Base-by-base conservation (phyloP, 1,284 basidiomycete genomes). In the Fistulina hepatica region DNA sequence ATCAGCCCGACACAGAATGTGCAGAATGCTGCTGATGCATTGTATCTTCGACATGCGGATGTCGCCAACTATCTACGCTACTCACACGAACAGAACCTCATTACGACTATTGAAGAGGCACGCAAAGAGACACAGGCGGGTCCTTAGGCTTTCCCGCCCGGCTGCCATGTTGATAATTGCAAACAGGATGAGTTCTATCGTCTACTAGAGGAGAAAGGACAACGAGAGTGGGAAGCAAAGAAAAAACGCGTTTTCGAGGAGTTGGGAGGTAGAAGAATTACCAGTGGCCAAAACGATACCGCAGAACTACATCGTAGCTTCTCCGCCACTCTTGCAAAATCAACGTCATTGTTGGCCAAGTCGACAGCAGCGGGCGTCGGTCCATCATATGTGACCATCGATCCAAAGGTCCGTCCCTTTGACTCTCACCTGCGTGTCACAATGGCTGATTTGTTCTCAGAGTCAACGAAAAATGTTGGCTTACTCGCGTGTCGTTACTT, bases 401-500 rank as follows among this genome's bases (percentile, higher is more conserved):
- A n/a, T n/a, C n/a, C n/a, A n/a, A n/a, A n/a, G n/a, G n/a, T n/a
- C n/a, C n/a, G n/a, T n/a, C n/a, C n/a, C n/a, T n/a, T n/a, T n/a
- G n/a, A n/a, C n/a, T n/a, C n/a, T n/a, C n/a, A n/a, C n/a, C n/a
- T n/a, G n/a, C n/a, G n/a, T n/a, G n/a, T n/a, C n/a, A n/a, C n/a
- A n/a, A n/a, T n/a, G n/a, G n/a, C n/a, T n/a, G n/a, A n/a, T n/a
- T n/a, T n/a, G n/a, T n/a, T n/a, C n/a, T n/a, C 78, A 84, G 49
- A 81, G 89, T 73, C 92, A 94, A 60, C 81, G 73, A 56, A 90
- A 90, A 61, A 93, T 94, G 89, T 86, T n/a, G n/a, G n/a, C 77
- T 12, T 97, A 94, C 56, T 85, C 90, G 58, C 75, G 76, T 40
- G 78, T 86, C 21, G 66, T 94, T 30, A 61, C 71, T 12, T 75